Conservation (phyloP, 495 filamentous ascomycete genomes). For the Glarea lozoyensis region DNA sequence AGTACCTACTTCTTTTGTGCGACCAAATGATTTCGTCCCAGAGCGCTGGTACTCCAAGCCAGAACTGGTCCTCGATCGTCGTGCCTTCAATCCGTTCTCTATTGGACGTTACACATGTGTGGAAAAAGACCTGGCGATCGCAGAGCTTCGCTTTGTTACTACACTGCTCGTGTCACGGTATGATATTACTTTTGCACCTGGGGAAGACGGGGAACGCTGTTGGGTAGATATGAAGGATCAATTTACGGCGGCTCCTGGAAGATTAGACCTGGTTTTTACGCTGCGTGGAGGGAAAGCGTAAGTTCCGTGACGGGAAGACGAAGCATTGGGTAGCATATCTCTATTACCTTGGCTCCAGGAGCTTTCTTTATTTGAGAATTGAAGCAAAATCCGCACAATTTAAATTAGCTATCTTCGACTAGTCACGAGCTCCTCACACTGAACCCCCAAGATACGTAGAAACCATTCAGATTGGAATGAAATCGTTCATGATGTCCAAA, state of each 20-base stretch:
- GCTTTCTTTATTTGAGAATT: no score
- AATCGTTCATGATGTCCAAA: no score
- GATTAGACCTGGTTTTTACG: constrained; percentile 14
- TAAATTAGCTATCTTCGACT: no score
- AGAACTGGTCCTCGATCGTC: constrained; percentile 26
- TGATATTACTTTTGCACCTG: constrained; percentile 26
- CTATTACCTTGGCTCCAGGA: no score
- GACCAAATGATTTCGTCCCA: constrained; percentile 31
- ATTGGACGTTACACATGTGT: constrained; percentile 19
- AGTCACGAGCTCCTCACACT: no score
- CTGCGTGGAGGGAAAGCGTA: not conserved
- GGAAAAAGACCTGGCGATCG: constrained; percentile 28
- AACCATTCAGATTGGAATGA: no score
- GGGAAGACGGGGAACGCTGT: constrained; percentile 21
- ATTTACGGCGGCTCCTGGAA: constrained; percentile 15
- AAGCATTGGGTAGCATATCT: no score
- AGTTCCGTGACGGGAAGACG: not conserved
- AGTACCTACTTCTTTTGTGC: constrained; percentile 17
- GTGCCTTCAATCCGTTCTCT: constrained; percentile 28
- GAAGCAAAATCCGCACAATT: no score
- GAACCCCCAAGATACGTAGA: no score
- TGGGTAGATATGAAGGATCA: constrained; percentile 16
- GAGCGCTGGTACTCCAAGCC: constrained; percentile 34
- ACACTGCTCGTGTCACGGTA: constrained; percentile 27
- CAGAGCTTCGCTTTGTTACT: constrained; percentile 29